These are phyloP conservation scores for Moesziomyces sp. DNA, from an alignment of 1,284 basidiomycete species.

Conservation along the genomic window DNA sequence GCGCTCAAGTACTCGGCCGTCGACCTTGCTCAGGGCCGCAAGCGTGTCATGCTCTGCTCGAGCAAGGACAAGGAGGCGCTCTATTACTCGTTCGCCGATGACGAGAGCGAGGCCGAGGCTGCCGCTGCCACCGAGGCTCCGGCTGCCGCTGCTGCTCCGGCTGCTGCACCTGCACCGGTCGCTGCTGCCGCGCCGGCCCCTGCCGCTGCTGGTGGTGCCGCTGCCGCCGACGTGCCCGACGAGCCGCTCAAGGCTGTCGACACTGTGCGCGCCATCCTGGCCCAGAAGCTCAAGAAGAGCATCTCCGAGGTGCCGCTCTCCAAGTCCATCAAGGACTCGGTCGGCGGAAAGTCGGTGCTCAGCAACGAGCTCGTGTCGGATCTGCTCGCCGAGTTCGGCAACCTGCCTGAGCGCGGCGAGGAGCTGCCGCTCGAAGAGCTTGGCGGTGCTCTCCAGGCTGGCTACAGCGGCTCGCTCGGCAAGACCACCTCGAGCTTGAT, in stretches of 20 bases:
- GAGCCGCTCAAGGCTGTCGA: conserved; percentile 91
- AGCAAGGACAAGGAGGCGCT: conserved; percentile 96
- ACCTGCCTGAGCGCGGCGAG: conserved; percentile 90
- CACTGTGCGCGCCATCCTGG: conserved; percentile 86
- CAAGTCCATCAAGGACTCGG: conserved; percentile 97
- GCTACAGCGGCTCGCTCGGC: conserved; percentile 86
- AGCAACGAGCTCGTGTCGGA: conserved; percentile 95
- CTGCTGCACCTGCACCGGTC: conserved; percentile 69
- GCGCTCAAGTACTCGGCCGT: conserved; percentile 94
- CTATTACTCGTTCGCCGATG: conserved; percentile 97
- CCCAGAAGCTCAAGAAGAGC: conserved; percentile 97
- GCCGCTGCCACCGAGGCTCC: conserved; percentile 70
- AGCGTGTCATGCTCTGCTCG: conserved; percentile 87
- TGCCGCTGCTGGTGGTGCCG: conserved; percentile 71
- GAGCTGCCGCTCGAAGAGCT: conserved; percentile 90
- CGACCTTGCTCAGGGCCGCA: conserved; percentile 85
- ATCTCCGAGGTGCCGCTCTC: conserved; percentile 87
- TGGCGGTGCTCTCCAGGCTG: conserved; percentile 82
- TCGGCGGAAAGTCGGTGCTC: conserved; percentile 96
- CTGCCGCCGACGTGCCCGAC: conserved; percentile 80
- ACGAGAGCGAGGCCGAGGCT: conserved; percentile 70
- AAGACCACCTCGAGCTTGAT: conserved; percentile 94
- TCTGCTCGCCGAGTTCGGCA: conserved; percentile 74
- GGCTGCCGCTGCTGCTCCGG: conserved; percentile 66
- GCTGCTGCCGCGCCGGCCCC: conserved; percentile 71